Evolutionary conservation across 352 stramenopile species (phyloP).

Genomic region (Phytopythium litorale): DNA sequence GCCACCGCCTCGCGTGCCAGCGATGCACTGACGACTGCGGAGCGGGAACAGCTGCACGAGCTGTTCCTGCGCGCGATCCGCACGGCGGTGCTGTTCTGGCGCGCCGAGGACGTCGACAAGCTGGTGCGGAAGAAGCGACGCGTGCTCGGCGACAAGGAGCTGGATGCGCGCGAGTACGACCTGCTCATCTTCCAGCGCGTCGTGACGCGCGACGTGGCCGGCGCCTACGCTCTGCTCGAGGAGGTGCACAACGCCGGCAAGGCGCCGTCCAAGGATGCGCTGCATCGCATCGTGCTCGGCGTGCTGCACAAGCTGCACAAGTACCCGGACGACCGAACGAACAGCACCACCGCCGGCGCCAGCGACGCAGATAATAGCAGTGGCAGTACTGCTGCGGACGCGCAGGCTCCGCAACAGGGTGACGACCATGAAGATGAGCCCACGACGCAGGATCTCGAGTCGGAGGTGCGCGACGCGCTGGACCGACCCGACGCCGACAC

Average conservation of each 20-base stretch:
- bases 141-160: conserved; percentile 20
- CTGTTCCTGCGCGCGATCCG: conserved; percentile 60
- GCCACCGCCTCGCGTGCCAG: conserved; percentile 14
- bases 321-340: conserved; percentile 8
- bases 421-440: conserved; percentile 8
- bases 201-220: conserved; percentile 37
- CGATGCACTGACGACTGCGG: conserved; percentile 13
- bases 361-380: not conserved
- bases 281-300: conserved; percentile 69
- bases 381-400: not conserved
- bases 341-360: not conserved
- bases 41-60: conserved; percentile 34
- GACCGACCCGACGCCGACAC: conserved; percentile 32
- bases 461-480: conserved; percentile 29
- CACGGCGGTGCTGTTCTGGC: conserved; percentile 55
- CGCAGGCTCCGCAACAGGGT: not conserved
- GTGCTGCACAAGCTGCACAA: conserved; percentile 39
- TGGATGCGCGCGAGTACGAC: conserved; percentile 53
- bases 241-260: conserved; percentile 80
- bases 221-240: conserved; percentile 60
- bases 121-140: conserved; percentile 52
- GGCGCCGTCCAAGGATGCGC: conserved; percentile 55
- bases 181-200: conserved; percentile 64
- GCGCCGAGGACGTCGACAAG: conserved; percentile 44
- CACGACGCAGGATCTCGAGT: conserved; percentile 20